These are phyloP conservation scores for Aquilaria sinensis DNA, from an alignment of 345 rosid species.

Conservation along the genomic window DNA sequence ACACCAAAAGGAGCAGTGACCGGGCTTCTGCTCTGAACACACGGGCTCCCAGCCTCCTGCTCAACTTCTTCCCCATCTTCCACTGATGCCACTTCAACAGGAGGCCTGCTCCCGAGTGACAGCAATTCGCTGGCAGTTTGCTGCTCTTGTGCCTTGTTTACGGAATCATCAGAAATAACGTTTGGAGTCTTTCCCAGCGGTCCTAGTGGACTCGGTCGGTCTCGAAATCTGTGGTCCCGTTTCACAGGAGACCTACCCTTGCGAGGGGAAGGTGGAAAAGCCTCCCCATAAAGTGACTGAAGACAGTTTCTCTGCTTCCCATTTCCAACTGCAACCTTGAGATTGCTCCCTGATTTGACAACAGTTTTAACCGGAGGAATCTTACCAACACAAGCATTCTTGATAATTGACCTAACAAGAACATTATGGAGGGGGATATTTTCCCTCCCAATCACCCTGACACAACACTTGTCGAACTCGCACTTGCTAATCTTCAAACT, in stretches of 20 bases:
- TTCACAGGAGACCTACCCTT: constrained; percentile 54
- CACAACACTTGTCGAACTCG: constrained; percentile 63
- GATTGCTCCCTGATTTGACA: constrained; percentile 25
- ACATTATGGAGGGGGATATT: constrained; percentile 68
- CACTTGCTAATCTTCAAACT: constrained; percentile 47
- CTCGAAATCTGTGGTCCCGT: constrained; percentile 49
- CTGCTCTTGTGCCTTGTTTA: constrained; percentile 49
- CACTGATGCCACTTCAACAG: constrained; percentile 65
- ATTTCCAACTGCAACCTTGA: constrained; percentile 22
- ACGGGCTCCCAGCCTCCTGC: constrained; percentile 67
- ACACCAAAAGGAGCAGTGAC: constrained; percentile 88
- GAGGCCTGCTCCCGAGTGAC: constrained; percentile 85
- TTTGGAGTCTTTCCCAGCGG: constrained; percentile 77
- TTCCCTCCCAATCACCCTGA: constrained; percentile 56
- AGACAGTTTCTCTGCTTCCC: constrained; percentile 34
- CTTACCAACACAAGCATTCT: constrained; percentile 56
- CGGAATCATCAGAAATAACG: constrained; percentile 38
- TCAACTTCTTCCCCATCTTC: constrained; percentile 99
- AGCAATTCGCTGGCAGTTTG: constrained; percentile 65
- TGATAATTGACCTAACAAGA: constrained; percentile 54
- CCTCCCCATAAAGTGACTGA: constrained; percentile 45
- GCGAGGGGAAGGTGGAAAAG: constrained; percentile 55
- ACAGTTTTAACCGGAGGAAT: constrained; percentile 32
- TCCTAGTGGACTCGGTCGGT: constrained; percentile 71
- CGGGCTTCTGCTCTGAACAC: constrained; percentile 68